Evolutionary conservation across 2,329 filamentous ascomycete species (phyloP).

Genomic region (Talaromyces sp.): DNA sequence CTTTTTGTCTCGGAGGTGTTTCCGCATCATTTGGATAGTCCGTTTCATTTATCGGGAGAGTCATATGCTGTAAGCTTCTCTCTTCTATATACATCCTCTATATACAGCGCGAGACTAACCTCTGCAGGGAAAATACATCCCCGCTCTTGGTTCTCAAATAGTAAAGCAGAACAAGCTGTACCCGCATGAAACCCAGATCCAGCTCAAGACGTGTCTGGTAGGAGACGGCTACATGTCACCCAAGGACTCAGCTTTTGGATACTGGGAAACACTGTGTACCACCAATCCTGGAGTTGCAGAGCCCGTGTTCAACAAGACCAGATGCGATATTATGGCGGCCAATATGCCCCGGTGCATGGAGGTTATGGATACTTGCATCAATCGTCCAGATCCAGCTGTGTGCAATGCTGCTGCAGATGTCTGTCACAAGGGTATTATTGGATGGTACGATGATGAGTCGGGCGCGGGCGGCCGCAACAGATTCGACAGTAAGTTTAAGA

Average conservation of each 20-base stretch:
- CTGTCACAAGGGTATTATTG: conserved; percentile 36
- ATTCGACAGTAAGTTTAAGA: conserved; percentile 38
- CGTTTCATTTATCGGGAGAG: conserved; percentile 45
- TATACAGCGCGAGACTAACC: not conserved
- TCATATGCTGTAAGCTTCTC: conserved; percentile 35
- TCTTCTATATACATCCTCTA: no score
- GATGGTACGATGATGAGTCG: conserved; percentile 38
- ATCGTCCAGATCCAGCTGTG: conserved; percentile 37
- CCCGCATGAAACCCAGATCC: conserved; percentile 35
- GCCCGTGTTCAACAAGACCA: conserved; percentile 38
- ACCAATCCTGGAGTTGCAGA: conserved; percentile 37
- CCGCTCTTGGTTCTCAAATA: conserved; percentile 39
- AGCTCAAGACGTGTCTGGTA: conserved; percentile 39
- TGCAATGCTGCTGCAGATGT: conserved; percentile 32
- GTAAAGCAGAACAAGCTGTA: conserved; percentile 38
- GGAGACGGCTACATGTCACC: conserved; percentile 40
- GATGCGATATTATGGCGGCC: conserved; percentile 41
- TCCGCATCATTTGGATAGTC: conserved; percentile 32
- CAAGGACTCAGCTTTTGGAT: conserved; percentile 35
- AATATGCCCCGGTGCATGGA: conserved; percentile 41
- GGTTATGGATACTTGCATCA: conserved; percentile 34
- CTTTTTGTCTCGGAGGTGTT: conserved; percentile 43
- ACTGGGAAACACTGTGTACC: conserved; percentile 42
- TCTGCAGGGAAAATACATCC: conserved; percentile 41
- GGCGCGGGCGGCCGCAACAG: conserved; percentile 36